Evolutionary conservation across 306 rosid species (phyloP).

Genomic region (Prunus kanzakura): DNA sequence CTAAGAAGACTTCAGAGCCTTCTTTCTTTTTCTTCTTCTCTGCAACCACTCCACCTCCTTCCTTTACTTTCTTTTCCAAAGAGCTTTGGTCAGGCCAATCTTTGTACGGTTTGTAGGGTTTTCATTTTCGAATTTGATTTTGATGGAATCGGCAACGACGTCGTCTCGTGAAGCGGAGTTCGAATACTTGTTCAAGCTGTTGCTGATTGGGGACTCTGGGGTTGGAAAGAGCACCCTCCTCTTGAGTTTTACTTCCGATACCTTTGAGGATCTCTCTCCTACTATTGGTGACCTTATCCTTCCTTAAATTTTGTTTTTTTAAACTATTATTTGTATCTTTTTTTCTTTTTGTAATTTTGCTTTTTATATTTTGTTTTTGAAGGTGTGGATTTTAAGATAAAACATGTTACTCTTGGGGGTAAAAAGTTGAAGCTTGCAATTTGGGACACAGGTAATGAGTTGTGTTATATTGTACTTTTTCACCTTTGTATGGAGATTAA

Average conservation of each 20-base stretch:
- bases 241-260: slow-evolving; percentile 61
- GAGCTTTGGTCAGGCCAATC: neutral
- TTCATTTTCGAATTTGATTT: neutral
- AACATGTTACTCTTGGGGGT: slow-evolving; percentile 54
- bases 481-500: neutral
- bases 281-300: slow-evolving; percentile 53
- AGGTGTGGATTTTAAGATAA: slow-evolving; percentile 92
- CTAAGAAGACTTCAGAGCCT: slow-evolving; percentile 9
- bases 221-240: slow-evolving; percentile 84
- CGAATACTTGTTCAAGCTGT: slow-evolving; percentile 76
- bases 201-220: slow-evolving; percentile 80
- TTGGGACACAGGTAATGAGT: slow-evolving; percentile 82
- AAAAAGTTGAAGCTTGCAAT: slow-evolving; percentile 85
- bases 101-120: neutral
- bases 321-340: neutral
- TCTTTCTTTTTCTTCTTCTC: neutral
- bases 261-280: slow-evolving; percentile 80
- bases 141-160: slow-evolving; percentile 55
- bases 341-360: neutral
- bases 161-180: slow-evolving; percentile 56
- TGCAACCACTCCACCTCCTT: neutral
- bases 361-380: slow-evolving; percentile 20
- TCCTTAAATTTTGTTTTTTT: neutral
- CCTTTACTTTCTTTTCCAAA: neutral
- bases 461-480: neutral